Conservation (phyloP, 225 moss, liverwort and hornwort species). For the Straminergon stramineum region DNA sequence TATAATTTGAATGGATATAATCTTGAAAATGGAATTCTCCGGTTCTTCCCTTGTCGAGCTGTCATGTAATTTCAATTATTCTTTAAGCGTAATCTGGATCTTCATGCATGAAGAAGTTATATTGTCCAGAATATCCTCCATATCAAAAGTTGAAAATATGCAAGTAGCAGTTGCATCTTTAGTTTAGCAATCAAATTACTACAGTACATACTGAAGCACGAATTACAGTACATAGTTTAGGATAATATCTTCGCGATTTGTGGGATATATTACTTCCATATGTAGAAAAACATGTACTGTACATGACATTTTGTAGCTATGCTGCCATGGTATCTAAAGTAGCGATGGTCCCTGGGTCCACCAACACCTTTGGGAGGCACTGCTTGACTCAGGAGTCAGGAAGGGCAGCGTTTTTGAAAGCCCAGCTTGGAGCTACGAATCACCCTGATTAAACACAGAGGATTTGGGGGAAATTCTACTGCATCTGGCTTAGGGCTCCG, state of each 20-base stretch:
- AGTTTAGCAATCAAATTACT: background rate
- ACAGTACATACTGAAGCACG: background rate
- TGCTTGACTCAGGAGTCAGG: too few relatives aligned
- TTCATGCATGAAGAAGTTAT: background rate
- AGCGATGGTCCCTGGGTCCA: too few relatives aligned
- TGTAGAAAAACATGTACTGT: background rate
- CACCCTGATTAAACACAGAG: too few relatives aligned
- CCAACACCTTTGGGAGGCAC: too few relatives aligned
- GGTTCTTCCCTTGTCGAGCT: background rate
- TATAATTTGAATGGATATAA: background rate
- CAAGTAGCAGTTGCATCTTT: background rate
- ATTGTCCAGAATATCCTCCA: background rate
- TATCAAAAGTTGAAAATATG: background rate
- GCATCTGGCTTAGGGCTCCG: too few relatives aligned
- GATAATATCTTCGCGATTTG: background rate
- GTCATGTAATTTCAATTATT: background rate
- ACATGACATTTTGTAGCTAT: background rate
- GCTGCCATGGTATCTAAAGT: background rate
- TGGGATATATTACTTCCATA: too few relatives aligned
- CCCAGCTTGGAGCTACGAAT: too few relatives aligned
- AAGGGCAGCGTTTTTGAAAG: too few relatives aligned
- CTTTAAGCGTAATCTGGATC: background rate
- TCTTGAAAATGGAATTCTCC: background rate
- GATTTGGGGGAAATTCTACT: too few relatives aligned
- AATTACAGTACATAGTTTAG: background rate